phyloP scores from a whole-genome alignment of 2,329 filamentous ascomycete genomes.

The Bisporella sp. region DNA sequence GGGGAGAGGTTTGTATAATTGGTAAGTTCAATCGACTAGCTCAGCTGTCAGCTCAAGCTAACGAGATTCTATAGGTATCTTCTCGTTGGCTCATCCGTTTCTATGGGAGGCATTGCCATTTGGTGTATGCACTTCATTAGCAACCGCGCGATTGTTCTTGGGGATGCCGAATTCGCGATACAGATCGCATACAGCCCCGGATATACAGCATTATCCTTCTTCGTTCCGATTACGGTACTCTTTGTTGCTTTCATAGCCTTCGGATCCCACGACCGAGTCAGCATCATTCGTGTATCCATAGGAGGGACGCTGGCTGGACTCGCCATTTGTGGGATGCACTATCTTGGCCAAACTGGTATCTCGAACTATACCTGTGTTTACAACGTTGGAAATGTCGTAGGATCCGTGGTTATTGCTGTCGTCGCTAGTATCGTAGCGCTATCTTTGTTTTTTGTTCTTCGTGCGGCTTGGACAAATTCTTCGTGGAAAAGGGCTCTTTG shows the following conservation, averaged over 20 bases:
- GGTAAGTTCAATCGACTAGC: constrained; percentile 38
- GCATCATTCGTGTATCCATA: constrained; percentile 47
- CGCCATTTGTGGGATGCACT: constrained; percentile 81
- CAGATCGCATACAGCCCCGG: constrained; percentile 69
- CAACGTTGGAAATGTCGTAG: constrained; percentile 47
- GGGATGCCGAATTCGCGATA: constrained; percentile 49
- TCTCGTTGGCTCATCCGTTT: constrained; percentile 55
- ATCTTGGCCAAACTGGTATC: constrained; percentile 78
- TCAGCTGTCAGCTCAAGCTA: not conserved
- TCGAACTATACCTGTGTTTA: constrained; percentile 68
- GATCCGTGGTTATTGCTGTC: constrained; percentile 65
- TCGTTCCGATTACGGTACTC: constrained; percentile 71
- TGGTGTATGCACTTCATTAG: constrained; percentile 82
- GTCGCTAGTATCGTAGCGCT: constrained; percentile 64
- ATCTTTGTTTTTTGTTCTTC: constrained; percentile 66
- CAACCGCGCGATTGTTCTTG: constrained; percentile 70
- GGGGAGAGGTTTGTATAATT: constrained; percentile 60
- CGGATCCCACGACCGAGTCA: constrained; percentile 51
- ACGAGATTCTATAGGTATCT: constrained; percentile 42
- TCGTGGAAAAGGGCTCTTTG: constrained; percentile 69
- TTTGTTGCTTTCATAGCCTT: constrained; percentile 65
- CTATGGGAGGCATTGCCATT: constrained; percentile 68
- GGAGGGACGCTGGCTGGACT: constrained; percentile 66
- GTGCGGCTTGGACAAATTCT: constrained; percentile 67
- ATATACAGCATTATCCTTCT: constrained; percentile 71